Evolutionary conservation across 371 early-diverging fungal species (phyloP), one percentile per base, ranked within the genome.

Genomic region (Actinomortierella ambigua): DNA sequence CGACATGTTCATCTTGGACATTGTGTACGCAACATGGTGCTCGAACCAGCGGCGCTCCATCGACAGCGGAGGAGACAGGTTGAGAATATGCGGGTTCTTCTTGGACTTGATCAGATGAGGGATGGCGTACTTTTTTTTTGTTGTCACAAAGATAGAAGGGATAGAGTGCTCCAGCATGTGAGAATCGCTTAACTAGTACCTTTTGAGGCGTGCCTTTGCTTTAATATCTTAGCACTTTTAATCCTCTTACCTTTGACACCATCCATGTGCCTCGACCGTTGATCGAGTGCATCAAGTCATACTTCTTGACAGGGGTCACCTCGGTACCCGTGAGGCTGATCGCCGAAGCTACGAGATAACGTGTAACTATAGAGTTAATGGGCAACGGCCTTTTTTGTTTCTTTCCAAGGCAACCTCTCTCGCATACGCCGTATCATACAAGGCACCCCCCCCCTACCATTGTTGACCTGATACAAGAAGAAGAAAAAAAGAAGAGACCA

Each of bases 191-290:
- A 41, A 11, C 11, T 46, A 15, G 20, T 9, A 22, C 15, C 17
- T 22, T 18, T 26, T 6, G 17, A 22, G 50, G 18, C 39, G n/a
- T n/a, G 22, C 39, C 41, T 18, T 8, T n/a, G 13, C 4, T 41
- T 29, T 42, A 5, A 5, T 26, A 13, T 8, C 26, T n/a, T 43
- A 20, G 2, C 43, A 28, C 40, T 18, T 11, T 1, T 42, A 29
- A 20, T 6, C 15, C 17, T 22, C 20, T 1, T 57, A 80, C 65
- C 80, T 93, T 90, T 43, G 91, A 83, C 24, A 86, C 85, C 58
- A 93, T 60, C 87, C 88, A 94, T 23, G 93, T 92, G 3, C 94
- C 94, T 28, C 94, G 83, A 3, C 85, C 85, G 66, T 94, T 93
- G 78, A 94, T 82, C 47, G 77, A 69, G 76, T 90, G 85, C 94